Evolutionary conservation across 2,329 filamentous ascomycete species (phyloP), one percentile per base, ranked within the genome.

Genomic region (Daldinia sp.): DNA sequence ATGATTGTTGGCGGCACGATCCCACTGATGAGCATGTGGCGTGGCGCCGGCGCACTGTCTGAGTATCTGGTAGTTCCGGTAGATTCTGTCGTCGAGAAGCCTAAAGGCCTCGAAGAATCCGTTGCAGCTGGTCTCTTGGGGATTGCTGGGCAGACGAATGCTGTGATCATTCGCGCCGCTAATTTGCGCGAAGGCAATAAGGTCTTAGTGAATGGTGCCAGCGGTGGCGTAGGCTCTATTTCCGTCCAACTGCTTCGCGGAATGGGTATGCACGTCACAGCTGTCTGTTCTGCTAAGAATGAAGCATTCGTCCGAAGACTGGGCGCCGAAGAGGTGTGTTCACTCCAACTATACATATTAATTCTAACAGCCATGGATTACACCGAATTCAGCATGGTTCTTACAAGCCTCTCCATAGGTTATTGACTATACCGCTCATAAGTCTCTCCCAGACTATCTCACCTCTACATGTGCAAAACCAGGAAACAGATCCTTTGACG

Each of bases 51-150:
- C 28, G 74, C 74, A 1, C 73, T 82, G n/a, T 76, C 77, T 6
- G 77, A 79, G 1, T 81, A 80, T 58, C 60, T 79, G 2, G 74
- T 77, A 9, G 72, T 82, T 6, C 77, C 79, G 3, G 76, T 74
- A 1, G 70, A 74, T 20, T 62, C 75, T 10, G 76, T 81, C 4
- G 74, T 67, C 0, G 64, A 60, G 18, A 70, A 76, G 35, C 80
- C 80, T 0, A n/a, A 42, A 3, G 70, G 59, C 6, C 64, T 76
- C 23, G 57, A 65, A 1, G 20, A 62, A 13, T 30, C 66, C 2
- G 76, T 55, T 10, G 59, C 76, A 0, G 77, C 76, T 0, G 79
- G 74, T 0, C 74, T 80, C 30, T 58, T 81, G 30, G 77, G 80
- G 15, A 72, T 80, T 12, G 73, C 77, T 0, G 79, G 77, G 6